Evolutionary conservation across 768 basidiomycete genomes (phyloP).

Genomic region (Termitomyces sp.): DNA sequence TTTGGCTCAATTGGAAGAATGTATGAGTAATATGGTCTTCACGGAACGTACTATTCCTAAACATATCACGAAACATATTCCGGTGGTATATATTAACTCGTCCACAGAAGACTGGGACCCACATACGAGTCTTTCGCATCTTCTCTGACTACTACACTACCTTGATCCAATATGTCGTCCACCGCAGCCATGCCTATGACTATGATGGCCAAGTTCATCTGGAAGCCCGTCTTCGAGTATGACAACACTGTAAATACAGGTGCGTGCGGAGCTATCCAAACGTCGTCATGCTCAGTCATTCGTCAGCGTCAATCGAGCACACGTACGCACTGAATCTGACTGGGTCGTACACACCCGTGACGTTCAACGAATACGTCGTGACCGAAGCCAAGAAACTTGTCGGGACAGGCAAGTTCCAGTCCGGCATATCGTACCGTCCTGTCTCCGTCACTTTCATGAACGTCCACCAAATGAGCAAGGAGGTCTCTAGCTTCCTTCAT

Average conservation of each 20-base stretch:
- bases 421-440: not conserved
- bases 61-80: not conserved
- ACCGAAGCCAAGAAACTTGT: not conserved
- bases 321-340: not conserved
- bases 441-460: not conserved
- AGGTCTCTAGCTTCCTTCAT: not conserved
- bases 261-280: not conserved
- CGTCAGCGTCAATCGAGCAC: not conserved
- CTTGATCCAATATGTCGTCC: not conserved
- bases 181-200: not conserved
- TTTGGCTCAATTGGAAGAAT: not conserved
- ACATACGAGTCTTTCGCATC: not conserved
- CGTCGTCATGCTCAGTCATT: not conserved
- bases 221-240: not conserved
- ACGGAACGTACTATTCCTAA: not conserved
- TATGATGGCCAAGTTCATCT: not conserved
- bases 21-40: not conserved
- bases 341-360: not conserved
- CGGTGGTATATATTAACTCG: not conserved
- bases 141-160: not conserved
- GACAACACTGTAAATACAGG: not conserved
- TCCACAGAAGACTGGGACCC: not conserved
- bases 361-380: not conserved
- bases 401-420: not conserved
- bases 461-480: not conserved